Evolutionary conservation across 2,329 filamentous ascomycete species (phyloP).

Genomic region (Colletotrichum eremochloae): DNA sequence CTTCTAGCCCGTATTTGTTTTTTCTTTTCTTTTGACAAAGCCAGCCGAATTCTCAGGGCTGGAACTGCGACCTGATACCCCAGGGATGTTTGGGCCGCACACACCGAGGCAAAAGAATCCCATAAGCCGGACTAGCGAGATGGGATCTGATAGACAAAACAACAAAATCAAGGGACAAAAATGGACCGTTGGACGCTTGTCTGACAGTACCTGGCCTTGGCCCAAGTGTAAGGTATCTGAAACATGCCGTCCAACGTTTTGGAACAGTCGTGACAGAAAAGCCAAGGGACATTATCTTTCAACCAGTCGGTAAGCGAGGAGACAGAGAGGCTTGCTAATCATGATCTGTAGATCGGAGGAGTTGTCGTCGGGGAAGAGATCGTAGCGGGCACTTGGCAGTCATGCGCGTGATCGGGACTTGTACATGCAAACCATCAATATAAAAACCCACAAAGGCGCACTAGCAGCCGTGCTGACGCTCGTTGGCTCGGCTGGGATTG

Average conservation of each 20-base stretch:
- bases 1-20: background rate
- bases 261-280: background rate
- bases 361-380: background rate
- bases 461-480: background rate
- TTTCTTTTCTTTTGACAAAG: background rate
- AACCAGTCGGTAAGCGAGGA: background rate
- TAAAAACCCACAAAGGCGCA: background rate
- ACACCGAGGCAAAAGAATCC: background rate
- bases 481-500: background rate
- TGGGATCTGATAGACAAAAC: conserved; percentile 5
- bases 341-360: background rate
- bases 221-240: background rate
- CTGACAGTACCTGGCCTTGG: background rate
- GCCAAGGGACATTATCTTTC: background rate
- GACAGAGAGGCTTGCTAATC: background rate
- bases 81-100: conserved; percentile 14
- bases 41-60: conserved; percentile 12
- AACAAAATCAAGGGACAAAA: conserved; percentile 4
- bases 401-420: background rate
- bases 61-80: conserved; percentile 30
- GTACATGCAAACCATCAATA: background rate
- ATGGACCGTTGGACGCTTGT: conserved; percentile 15
- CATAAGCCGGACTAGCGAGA: background rate
- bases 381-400: background rate
- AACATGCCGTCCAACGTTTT: too few relatives aligned